Percentiles rank a stretch among this genome's conserved stretches.
Evolutionary conservation across 345 rosid genomes (phyloP).

Genomic region (Lenwebbia sp.): DNA sequence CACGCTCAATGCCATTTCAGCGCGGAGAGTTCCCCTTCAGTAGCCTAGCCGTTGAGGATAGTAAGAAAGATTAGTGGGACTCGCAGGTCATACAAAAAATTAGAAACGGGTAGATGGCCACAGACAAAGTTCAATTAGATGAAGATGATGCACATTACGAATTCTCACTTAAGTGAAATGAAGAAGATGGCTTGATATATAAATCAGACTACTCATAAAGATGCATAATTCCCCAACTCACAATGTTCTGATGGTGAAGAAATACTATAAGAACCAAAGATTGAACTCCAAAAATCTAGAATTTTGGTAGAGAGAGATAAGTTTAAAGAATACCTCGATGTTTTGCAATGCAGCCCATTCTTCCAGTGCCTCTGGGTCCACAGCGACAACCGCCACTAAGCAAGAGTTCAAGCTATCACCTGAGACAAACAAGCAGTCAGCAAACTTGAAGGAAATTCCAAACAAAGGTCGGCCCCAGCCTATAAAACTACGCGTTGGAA

Average conservation of each 20-base stretch:
- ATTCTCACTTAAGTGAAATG: background rate
- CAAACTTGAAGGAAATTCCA: background rate
- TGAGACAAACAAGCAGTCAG: constrained; percentile 18
- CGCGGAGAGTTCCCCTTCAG: background rate
- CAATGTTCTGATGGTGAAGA: background rate
- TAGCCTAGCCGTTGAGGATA: background rate
- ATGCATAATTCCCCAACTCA: background rate
- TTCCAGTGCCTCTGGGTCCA: constrained; percentile 65
- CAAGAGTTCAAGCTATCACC: constrained; percentile 85
- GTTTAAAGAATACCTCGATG: constrained; percentile 32
- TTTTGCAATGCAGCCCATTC: constrained; percentile 72
- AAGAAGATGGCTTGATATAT: background rate
- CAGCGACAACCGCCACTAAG: constrained; percentile 65
- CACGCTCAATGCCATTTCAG: background rate
- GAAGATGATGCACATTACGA: background rate
- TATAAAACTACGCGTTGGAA: background rate
- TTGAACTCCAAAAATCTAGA: background rate
- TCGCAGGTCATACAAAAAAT: rapidly evolving
- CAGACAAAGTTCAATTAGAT: background rate
- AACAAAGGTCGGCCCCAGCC: background rate
- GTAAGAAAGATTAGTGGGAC: background rate
- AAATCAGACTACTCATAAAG: background rate
- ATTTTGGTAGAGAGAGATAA: background rate
- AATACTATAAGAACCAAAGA: background rate
- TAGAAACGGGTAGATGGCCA: background rate